phyloP scores from a whole-genome alignment of 1,139 yeast genomes.

The Debaryomyces subglobosus region DNA sequence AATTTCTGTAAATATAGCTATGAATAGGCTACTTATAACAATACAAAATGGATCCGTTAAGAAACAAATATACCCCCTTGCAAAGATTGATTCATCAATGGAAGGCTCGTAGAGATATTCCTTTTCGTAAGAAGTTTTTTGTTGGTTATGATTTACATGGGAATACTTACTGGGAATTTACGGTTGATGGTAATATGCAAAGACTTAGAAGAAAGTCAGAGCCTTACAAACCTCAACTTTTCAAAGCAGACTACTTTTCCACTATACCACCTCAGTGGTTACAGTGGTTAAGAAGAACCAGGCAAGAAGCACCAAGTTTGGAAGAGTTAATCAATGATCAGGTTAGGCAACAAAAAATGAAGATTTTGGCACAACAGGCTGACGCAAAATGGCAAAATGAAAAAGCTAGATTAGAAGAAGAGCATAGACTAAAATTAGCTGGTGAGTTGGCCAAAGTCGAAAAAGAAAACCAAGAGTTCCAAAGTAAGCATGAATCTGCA shows the following conservation, averaged over 20 bases:
- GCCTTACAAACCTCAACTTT: constrained; percentile 43
- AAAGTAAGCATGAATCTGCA: constrained; percentile 7
- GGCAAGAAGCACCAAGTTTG: constrained; percentile 61
- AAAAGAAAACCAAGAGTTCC: constrained; percentile 20
- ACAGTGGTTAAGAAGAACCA: constrained; percentile 75
- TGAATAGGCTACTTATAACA: background rate
- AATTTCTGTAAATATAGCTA: background rate
- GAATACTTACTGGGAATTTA: constrained; percentile 84
- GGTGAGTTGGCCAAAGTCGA: constrained; percentile 38
- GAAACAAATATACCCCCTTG: constrained; percentile 41
- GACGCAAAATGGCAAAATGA: constrained; percentile 60
- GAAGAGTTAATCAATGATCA: constrained; percentile 64
- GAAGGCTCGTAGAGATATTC: constrained; percentile 64
- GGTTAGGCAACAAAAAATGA: constrained; percentile 56
- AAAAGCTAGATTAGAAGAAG: constrained; percentile 37
- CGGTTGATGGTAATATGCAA: constrained; percentile 49
- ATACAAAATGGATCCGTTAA: constrained; percentile 38
- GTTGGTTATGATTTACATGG: constrained; percentile 80
- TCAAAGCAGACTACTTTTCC: constrained; percentile 52
- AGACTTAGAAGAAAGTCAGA: constrained; percentile 54
- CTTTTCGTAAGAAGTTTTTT: constrained; percentile 61
- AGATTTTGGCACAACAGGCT: constrained; percentile 59
- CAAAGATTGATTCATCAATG: constrained; percentile 57
- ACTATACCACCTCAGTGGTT: constrained; percentile 74
- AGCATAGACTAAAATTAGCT: constrained; percentile 34